Evolutionary conservation across 2,329 filamentous ascomycete genomes (phyloP), one percentile per base, ranked within the genome.

Genomic region (Pseudocercospora pini-densiflorae): DNA sequence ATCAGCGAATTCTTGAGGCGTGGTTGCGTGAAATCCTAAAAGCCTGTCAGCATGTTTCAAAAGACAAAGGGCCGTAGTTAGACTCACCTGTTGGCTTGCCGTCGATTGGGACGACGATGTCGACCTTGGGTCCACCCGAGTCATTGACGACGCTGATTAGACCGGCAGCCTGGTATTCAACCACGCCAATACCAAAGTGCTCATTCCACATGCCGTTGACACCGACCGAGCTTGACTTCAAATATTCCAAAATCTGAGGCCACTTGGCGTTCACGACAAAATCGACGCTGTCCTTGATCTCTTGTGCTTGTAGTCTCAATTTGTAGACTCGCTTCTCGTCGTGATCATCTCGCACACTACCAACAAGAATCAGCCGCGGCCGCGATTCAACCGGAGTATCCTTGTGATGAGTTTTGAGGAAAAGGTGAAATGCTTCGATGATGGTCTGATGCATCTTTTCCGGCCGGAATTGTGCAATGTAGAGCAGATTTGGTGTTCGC

Each of bases 171-270:
- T 98, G 94, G 77, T 98, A 99, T 82, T 99, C 95, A 47, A 99
- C 95, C 16, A 98, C 94, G 1, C 95, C 95, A 66, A 99, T 99
- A 23, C 95, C 95, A 77, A 99, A 99, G 79, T 99, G 95, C 81
- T 99, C 95, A 78, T 97, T 98, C 94, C 95, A 99, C 95, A 99
- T 99, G 75, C 92, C 93, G 74, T 99, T 99, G 31, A 97, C 93
- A 59, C 95, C 95, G 1, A 99, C 87, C 19, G 89, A 94, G 3
- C 91, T 89, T 68, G 84, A 88, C 61, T 88, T 83, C 67, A 98
- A 83, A 87, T 92, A 93, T 33, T 91, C 86, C 9, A 97, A 84
- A 61, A 99, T 92, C 72, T 93, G 88, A 3, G 91, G 88, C 93
- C 94, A 99, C 27, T 91, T 89, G 0, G 93, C 94, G 77, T 99